A percentile compares a stretch with the other conserved stretches of the same genome.
These are phyloP conservation scores for Hamigera avellanea DNA, from an alignment of 495 filamentous ascomycete species.

Conservation along the genomic window DNA sequence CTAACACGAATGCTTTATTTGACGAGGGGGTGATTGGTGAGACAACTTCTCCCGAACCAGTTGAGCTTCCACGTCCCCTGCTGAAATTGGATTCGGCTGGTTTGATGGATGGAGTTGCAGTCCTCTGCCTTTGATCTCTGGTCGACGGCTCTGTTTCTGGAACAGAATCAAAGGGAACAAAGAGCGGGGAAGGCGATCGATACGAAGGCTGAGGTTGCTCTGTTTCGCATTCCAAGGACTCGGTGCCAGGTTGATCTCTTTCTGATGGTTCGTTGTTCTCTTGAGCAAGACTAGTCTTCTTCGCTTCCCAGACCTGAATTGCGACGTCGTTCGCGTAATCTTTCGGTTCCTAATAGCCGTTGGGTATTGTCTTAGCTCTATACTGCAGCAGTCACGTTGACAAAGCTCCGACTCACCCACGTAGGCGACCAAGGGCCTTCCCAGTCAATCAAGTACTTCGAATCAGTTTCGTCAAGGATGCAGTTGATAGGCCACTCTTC, in stretches of 20 bases:
- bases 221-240: neutral
- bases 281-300: constrained; percentile 5
- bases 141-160: constrained; percentile 2
- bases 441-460: constrained; percentile 34
- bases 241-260: neutral
- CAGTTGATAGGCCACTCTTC: constrained; percentile 25
- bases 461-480: constrained; percentile 27
- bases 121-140: neutral
- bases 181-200: constrained; percentile 9
- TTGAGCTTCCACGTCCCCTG: neutral
- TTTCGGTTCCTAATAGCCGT: constrained; percentile 25
- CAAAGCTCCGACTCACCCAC: constrained; percentile 31
- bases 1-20: constrained; percentile 1
- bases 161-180: constrained; percentile 7
- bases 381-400: too few relatives aligned
- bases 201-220: neutral
- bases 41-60: too few relatives aligned
- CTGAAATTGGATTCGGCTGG: neutral
- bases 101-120: neutral
- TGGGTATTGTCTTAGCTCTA: too few relatives aligned
- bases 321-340: constrained; percentile 24
- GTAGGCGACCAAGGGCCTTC: constrained; percentile 23
- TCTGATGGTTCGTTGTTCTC: neutral
- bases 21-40: neutral
- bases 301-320: constrained; percentile 21